These are phyloP conservation scores for Cercophora samala DNA, from an alignment of 495 filamentous ascomycete species.

Conservation along the genomic window DNA sequence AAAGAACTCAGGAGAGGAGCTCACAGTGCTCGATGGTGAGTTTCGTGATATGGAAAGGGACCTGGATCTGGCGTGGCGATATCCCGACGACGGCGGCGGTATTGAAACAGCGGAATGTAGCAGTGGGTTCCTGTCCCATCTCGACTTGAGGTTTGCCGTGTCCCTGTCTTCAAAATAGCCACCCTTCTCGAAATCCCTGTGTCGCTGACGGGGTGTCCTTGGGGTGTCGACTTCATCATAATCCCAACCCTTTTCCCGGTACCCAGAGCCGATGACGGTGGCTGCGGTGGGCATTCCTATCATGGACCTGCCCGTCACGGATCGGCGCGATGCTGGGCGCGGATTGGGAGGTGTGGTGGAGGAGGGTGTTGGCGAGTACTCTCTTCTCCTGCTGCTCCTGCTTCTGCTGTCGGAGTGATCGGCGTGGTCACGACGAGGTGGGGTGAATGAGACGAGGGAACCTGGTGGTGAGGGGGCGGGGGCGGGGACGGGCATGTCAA, in stretches of 20 bases:
- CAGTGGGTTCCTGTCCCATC: slow-evolving; percentile 5
- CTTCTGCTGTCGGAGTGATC: neutral
- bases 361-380: neutral
- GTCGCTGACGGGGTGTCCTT: neutral
- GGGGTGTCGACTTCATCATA: neutral
- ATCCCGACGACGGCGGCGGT: neutral
- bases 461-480: slow-evolving; percentile 5
- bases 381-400: neutral
- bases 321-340: neutral
- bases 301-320: neutral
- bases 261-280: slow-evolving; percentile 15
- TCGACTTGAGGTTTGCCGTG: slow-evolving; percentile 17
- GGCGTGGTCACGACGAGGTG: slow-evolving; percentile 1
- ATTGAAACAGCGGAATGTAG: neutral
- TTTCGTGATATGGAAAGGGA: slow-evolving; percentile 19
- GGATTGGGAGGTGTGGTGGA: neutral
- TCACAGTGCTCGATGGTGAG: neutral
- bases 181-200: slow-evolving; percentile 7
- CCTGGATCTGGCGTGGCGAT: slow-evolving; percentile 10
- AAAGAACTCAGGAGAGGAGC: slow-evolving; percentile 4
- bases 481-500: neutral
- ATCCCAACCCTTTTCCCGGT: slow-evolving; percentile 10
- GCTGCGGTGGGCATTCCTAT: slow-evolving; percentile 9
- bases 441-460: neutral
- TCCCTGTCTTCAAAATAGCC: slow-evolving; percentile 11